Evolutionary conservation across 1,139 yeast genomes (phyloP), one percentile per base, ranked within the genome.

Genomic region (Suhomyces coccinellae): DNA sequence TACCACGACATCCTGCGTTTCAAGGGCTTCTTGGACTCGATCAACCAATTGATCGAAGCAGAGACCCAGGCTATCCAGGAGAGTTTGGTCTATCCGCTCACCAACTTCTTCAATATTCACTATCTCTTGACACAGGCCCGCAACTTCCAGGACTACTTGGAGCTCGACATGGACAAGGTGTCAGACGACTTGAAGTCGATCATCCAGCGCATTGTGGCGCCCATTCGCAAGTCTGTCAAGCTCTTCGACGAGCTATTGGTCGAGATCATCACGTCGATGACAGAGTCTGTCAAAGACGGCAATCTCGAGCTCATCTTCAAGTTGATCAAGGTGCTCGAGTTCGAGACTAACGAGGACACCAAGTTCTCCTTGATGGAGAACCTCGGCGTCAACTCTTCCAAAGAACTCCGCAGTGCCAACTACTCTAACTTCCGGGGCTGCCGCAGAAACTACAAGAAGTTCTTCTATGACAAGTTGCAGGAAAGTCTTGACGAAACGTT

Each of bases 281-380:
- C 91, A 3, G 96, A 88, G 59, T 75, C 85, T 7, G 73, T 85
- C 2, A 82, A 86, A 50, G 82, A 79, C 26, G 85, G 82, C 1
- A 88, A 91, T 59, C 65, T 68, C 28, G 80, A 85, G 26, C 69
- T 90, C 51, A 83, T 88, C 1, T 84, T 82, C 37, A 80, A 93
- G 45, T 63, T 87, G 39, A 82, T 90, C 33, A 85, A 87, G 53
- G 79, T 95, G 26, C 74, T 95, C 35, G 95, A 90, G 51, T 77
- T 71, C 52, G 99, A 95, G 62, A 87, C 86, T 52, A 73, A 77
- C 33, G 90, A 87, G 56, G 99, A 93, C 57, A 63, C 83, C 49
- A 83, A 83, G 54, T 72, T 83, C 28, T 61, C 69, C 9, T 69
- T 85, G n/a, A 67, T 79, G 48, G 64, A 72, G 36, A 74, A 73